A percentile compares a stretch with the other conserved stretches of the same genome.
phyloP scores from a whole-genome alignment of 2,329 filamentous ascomycete genomes.

The Rugonectria rugulosa region DNA sequence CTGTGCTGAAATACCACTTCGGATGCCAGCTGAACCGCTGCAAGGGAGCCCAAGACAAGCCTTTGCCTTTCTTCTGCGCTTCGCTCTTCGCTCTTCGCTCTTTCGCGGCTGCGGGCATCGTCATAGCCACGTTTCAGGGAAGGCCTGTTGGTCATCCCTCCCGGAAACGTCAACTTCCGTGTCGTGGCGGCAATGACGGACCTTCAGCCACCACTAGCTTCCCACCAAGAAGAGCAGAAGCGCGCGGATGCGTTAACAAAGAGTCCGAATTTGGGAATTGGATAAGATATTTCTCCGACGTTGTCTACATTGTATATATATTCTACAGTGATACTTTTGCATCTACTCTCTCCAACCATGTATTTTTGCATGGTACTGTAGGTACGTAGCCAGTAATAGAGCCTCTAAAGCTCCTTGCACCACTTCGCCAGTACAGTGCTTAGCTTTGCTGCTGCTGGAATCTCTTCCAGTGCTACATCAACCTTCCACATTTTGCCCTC shows the following conservation, averaged over 20 bases:
- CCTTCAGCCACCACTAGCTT: no score
- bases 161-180: not conserved
- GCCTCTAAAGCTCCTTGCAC: constrained; percentile 73
- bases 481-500: constrained; percentile 76
- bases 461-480: constrained; percentile 81
- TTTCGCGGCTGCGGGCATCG: not conserved
- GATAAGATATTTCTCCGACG: no score
- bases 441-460: constrained; percentile 68
- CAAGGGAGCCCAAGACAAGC: not conserved
- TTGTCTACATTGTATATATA: no score
- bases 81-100: not conserved
- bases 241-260: not conserved
- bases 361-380: no score
- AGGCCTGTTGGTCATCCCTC: no score
- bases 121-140: not conserved
- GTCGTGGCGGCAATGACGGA: not conserved
- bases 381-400: no score
- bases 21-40: not conserved
- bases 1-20: not conserved
- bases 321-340: no score
- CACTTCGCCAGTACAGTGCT: constrained; percentile 71
- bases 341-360: no score
- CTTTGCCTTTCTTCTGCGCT: no score
- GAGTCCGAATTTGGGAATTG: no score
- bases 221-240: no score